These are phyloP conservation scores for Silybum marianum DNA, from an alignment of 129 eudicot genomes.

Conservation along the genomic window DNA sequence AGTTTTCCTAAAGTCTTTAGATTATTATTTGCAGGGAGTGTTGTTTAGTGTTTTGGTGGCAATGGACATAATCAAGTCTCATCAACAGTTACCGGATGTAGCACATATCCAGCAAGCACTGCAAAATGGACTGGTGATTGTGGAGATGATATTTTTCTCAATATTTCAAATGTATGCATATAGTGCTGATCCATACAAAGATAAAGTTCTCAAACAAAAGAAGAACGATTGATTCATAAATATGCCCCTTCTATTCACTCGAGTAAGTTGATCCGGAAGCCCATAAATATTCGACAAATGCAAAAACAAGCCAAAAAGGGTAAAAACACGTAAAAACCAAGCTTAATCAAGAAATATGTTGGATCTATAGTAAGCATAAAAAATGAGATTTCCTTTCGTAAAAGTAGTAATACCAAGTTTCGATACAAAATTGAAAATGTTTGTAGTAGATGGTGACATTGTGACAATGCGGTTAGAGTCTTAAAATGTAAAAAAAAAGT, in stretches of 20 bases:
- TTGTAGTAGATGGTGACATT: no score
- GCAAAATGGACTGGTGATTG: conserved; percentile 60
- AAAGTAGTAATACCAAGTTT: no score
- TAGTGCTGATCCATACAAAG: conserved; percentile 60
- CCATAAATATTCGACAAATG: background rate
- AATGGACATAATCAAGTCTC: conserved; percentile 56
- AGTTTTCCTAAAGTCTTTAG: no score
- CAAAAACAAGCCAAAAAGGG: background rate
- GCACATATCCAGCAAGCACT: conserved; percentile 63
- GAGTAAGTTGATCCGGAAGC: no score
- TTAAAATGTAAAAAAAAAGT: no score
- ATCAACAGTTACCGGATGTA: conserved; percentile 65
- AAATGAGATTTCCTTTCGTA: no score
- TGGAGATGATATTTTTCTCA: conserved; percentile 83
- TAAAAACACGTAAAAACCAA: background rate
- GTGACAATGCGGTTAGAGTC: no score
- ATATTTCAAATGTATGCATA: conserved; percentile 61
- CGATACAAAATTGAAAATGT: no score
- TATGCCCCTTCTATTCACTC: background rate
- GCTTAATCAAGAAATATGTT: no score
- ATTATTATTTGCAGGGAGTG: conserved; percentile 49
- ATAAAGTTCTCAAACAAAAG: conserved; percentile 39
- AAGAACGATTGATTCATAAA: conserved; percentile 46
- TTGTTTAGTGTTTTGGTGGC: conserved; percentile 52
- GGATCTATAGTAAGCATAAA: no score